Evolutionary conservation across 1,284 basidiomycete genomes (phyloP), one percentile per base, ranked within the genome.

Genomic region (Ganoderma leucocontextum): DNA sequence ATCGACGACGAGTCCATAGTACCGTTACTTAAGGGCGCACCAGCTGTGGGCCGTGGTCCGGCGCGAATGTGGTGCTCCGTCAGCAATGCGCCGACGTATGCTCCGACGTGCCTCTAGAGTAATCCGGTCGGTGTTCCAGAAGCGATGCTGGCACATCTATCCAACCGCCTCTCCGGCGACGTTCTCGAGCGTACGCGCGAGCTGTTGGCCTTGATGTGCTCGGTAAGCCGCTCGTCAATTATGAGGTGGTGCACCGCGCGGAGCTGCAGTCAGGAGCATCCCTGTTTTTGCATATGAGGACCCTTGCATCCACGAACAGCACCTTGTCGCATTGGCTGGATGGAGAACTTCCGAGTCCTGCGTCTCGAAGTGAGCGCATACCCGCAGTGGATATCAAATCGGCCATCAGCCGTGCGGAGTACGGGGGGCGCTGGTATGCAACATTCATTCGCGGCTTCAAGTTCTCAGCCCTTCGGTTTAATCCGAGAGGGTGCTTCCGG

Each of bases 1-100:
- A 10, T 35, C 55, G 19, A 36, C 6, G 35, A n/a, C 12, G 29
- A 29, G 29, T 29, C 29, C 29, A 29, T 29, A 1, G 29, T 29
- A 29, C 29, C 29, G 29, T 29, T 29, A 29, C 29, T 2, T 1
- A 29, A 29, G 29, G 29, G 29, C 29, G 29, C 29, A 29, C 29
- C 29, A 29, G 29, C 29, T 29, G 29, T 29, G 29, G 29, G 29
- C 29, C 29, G 29, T 29, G 1, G 29, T 25, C 47, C 47, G 47
- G 47, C 12, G 22, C 47, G 47, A 49, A 49, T 5, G 47, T 25
- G n/a, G n/a, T 47, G 47, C 47, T 25, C 47, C 12, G 47, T 49
- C 47, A 49, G 47, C 47, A 10, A 49, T 25, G 47, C 22, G 8
- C 55, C 55, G 55, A 57, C 55, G 55, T n/a, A 57, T 57, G 55